Percentiles rank a stretch among this genome's conserved stretches.
phyloP scores from a whole-genome alignment of 108 stramenopile species.

The Fragilariopsis cylindrus region DNA sequence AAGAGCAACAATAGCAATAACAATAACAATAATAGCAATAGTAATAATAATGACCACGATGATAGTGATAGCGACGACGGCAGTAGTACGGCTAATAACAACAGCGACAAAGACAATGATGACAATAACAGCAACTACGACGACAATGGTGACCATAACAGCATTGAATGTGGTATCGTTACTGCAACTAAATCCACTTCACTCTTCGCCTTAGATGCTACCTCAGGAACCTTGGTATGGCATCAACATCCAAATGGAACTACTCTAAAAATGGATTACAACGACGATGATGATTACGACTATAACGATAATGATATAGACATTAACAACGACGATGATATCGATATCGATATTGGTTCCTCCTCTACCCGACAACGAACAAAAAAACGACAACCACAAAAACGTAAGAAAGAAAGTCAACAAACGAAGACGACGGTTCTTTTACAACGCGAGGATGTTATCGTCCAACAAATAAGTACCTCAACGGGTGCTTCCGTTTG shows the following conservation, averaged over 20 bases:
- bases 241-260: constrained; percentile 31
- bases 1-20: neutral
- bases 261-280: constrained; percentile 10
- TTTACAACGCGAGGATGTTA: constrained; percentile 78
- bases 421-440: constrained; percentile 48
- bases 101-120: constrained; percentile 13
- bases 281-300: neutral
- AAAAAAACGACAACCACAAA: neutral
- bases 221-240: constrained; percentile 65
- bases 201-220: constrained; percentile 62
- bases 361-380: neutral
- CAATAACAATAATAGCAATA: neutral
- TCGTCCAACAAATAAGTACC: constrained; percentile 64
- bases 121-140: constrained; percentile 12
- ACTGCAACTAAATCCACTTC: constrained; percentile 74
- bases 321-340: constrained; percentile 20
- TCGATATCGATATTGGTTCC: constrained; percentile 11
- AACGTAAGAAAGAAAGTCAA: constrained; percentile 32
- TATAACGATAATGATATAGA: neutral
- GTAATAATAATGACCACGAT: neutral
- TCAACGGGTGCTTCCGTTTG: constrained; percentile 66
- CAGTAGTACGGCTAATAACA: neutral
- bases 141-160: neutral
- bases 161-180: constrained; percentile 65
- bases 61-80: neutral